Evolutionary conservation across 169 alveolate genomes (phyloP).

Genomic region (Theileria equi): DNA sequence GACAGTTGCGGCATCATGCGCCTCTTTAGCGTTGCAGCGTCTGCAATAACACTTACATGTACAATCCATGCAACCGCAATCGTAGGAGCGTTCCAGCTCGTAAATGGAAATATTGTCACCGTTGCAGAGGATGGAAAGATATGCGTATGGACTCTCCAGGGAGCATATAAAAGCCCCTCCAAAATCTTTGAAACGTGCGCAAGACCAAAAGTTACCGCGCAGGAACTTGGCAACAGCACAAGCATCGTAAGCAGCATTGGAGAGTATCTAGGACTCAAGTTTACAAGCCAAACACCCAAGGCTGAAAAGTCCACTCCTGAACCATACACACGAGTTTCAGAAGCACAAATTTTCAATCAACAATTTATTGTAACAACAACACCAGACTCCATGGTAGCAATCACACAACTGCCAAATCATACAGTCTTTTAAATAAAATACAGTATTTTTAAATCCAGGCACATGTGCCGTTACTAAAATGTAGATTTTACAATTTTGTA

Average conservation of each 20-base stretch:
- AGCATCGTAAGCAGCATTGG: constrained; percentile 42
- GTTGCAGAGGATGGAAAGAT: constrained; percentile 49
- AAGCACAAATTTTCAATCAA: constrained; percentile 27
- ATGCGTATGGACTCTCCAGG: constrained; percentile 22
- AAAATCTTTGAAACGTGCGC: constrained; percentile 45
- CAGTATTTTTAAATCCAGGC: neutral
- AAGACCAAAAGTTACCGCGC: neutral
- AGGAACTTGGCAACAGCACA: neutral
- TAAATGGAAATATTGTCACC: constrained; percentile 28
- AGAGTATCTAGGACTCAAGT: constrained; percentile 40
- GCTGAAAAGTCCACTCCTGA: neutral
- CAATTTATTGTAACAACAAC: constrained; percentile 41
- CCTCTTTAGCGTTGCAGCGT: constrained; percentile 30
- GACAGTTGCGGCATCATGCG: constrained; percentile 47
- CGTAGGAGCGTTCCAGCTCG: constrained; percentile 25
- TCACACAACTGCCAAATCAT: constrained; percentile 46
- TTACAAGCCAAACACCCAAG: constrained; percentile 14
- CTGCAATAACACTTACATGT: constrained; percentile 21
- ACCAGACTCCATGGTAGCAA: constrained; percentile 31
- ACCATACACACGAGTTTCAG: constrained; percentile 7
- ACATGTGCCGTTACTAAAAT: neutral
- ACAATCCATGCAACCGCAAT: constrained; percentile 32
- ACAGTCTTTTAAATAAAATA: neutral
- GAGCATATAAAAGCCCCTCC: constrained; percentile 28
- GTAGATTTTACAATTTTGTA: constrained; percentile 11